Evolutionary conservation across 176 grass and related monocot species (phyloP), one percentile per base, ranked within the genome.

Genomic region (Carex myosuroides): DNA sequence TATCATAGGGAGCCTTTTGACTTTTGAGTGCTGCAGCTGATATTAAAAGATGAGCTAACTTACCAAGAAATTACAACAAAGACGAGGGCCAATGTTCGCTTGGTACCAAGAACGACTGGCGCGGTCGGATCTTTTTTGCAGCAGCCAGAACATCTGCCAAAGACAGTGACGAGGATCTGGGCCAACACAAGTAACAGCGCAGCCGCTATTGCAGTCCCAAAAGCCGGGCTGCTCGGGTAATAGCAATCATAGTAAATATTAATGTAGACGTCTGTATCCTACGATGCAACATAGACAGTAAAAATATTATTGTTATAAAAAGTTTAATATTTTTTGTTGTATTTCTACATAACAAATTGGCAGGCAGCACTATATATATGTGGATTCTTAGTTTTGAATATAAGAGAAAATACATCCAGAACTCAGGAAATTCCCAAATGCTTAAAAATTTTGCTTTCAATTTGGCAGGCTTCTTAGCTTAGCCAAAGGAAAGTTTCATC

Each of bases 11-110:
- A 13, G 42, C 11, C 46, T 75, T 53, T 39, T 39, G 37, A 39
- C 4, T 39, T 39, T 53, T 6, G n/a, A 13, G 0, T 50, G 42
- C n/a, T 13, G 8, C 18, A 48, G 20, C 18, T 18, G 22, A 50
- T 50, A 74, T 13, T 44, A 70, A 44, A 20, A 44, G 56, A 64
- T 5, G 11, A 75, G 20, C 11, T 6, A 75, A 75, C 4, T 50
- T 67, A 82, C 80, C 80, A 82, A 64, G 80, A 82, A 64, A 82
- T 16, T 41, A 82, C 13, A 48, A 10, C 9, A 13, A 82, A 64
- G 22, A 82, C 32, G 14, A 82, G 8, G 41, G 21, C 11, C 37
- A 82, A 22, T 46, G 80, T 82, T 29, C n/a, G 29, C 42, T 82
- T 82, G 17, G 60, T 66, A 48, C 80, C 80, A 44, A 3, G 16